Base-by-base conservation (phyloP, 345 rosid genomes). In the Syzygium aqueum region DNA sequence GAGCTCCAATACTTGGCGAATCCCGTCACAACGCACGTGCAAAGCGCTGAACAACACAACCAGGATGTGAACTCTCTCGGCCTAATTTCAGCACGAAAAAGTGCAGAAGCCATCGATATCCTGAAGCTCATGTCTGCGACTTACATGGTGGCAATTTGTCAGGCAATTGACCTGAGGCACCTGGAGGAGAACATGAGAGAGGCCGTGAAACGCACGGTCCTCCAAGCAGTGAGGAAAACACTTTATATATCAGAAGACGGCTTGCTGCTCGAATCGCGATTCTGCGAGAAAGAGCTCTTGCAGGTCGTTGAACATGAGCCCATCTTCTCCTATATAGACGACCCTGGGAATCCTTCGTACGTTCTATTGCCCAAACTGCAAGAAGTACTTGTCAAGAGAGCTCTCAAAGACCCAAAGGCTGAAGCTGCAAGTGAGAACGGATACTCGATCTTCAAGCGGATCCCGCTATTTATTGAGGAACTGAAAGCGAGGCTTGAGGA, bases 1-100 rank as follows among this genome's bases (percentile, higher is more conserved):
- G 95, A 93, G 91, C 95, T 93, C 15, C 95, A 92, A 85, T 93
- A 85, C 91, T 88, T 92, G 59, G 93, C 91, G 7, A 93, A 93
- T 87, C 95, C 92, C 1, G 93, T 93, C 59, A 92, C 93, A 4
- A 92, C 93, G 16, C 95, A 92, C 3, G 93, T 91, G 50, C 93
- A 93, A 52, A 93, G 93, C 4, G 93, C 93, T 2, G 95, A 93
- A 54, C 95, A 93, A 43, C 95, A 93, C 89, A 93, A 91, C 89
- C 95, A 92, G 87, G 95, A 93, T 51, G 93, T 93, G 67, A 92
- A 92, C 77, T 93, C 95, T 40, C 91, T 92, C 0, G 93, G 93
- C 37, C 53, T 93, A 84, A 93, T 93, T 28, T 91, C 95, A 37
- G 93, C 93, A 0, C 88, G 93, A 54, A 92, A 89, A 87, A 93